These are phyloP conservation scores for Hyaloscypha hepaticicola DNA, from an alignment of 495 filamentous ascomycete species.

Conservation along the genomic window DNA sequence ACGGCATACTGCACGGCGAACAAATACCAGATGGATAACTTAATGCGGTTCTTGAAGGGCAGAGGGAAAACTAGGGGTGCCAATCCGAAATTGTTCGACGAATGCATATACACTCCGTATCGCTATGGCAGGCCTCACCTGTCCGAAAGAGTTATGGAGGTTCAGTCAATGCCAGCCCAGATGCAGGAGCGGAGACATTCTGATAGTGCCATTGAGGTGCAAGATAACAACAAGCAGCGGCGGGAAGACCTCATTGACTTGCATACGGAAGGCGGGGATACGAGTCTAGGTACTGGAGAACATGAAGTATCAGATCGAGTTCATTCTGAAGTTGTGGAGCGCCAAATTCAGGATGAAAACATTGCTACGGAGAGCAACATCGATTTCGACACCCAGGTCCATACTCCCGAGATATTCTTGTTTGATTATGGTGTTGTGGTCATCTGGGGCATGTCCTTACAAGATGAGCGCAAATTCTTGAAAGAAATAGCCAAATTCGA, in stretches of 20 bases:
- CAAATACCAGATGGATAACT: conserved; percentile 80
- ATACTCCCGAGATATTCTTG: conserved; percentile 90
- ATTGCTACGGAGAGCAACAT: conserved; percentile 29
- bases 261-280: conserved; percentile 37
- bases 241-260: conserved; percentile 57
- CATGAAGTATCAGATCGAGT: conserved; percentile 26
- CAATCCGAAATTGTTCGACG: conserved; percentile 88
- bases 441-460: conserved; percentile 94
- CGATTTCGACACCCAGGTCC: conserved; percentile 73
- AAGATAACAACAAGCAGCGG: conserved; percentile 45
- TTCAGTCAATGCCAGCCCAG: conserved; percentile 40
- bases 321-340: conserved; percentile 20
- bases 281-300: conserved; percentile 35
- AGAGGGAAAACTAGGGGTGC: conserved; percentile 70
- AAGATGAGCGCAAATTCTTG: conserved; percentile 82
- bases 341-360: conserved; percentile 21
- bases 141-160: conserved; percentile 36
- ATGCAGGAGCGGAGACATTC: conserved; percentile 65
- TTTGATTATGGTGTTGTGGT: conserved; percentile 99
- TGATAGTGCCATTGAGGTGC: conserved; percentile 58
- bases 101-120: conserved; percentile 94
- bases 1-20: conserved; percentile 96
- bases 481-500: conserved; percentile 97
- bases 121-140: conserved; percentile 51
- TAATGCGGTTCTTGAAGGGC: conserved; percentile 88